phyloP scores from a whole-genome alignment of 2,329 filamentous ascomycete species.

The Botryotinia calthae region DNA sequence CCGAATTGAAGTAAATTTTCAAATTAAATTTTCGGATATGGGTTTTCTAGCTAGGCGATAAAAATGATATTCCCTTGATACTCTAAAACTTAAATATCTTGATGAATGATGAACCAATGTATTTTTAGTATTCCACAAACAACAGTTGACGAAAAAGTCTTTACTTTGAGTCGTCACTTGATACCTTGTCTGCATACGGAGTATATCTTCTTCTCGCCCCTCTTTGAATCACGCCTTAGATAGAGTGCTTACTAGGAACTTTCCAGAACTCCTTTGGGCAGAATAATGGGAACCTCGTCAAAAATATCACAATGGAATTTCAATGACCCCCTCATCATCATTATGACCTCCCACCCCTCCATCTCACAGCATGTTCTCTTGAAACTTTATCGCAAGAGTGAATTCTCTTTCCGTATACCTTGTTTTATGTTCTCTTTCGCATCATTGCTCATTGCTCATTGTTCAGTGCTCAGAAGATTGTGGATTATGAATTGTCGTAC shows the following conservation, averaged over 20 bases:
- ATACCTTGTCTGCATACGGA: neutral
- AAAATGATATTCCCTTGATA: slow-evolving; percentile 11
- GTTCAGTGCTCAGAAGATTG: slow-evolving; percentile 1
- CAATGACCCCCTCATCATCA: neutral
- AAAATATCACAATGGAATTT: neutral
- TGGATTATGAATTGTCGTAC: neutral
- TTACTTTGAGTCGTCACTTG: neutral
- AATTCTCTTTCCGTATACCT: neutral
- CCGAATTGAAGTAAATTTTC: slow-evolving; percentile 59
- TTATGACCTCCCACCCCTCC: neutral
- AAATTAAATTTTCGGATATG: slow-evolving; percentile 23
- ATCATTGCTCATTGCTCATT: neutral
- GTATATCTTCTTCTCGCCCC: neutral
- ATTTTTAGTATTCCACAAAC: neutral
- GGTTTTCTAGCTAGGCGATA: slow-evolving; percentile 20
- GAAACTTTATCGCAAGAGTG: neutral
- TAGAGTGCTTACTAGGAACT: neutral
- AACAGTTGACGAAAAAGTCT: neutral
- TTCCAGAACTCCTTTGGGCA: slow-evolving; percentile 2
- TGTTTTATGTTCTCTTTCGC: slow-evolving; percentile 7
- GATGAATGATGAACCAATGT: neutral
- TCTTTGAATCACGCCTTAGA: neutral
- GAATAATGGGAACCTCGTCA: neutral
- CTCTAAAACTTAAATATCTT: neutral
- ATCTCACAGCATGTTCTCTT: neutral